phyloP scores from a whole-genome alignment of 345 rosid genomes.

The Schrenkiella parvula region DNA sequence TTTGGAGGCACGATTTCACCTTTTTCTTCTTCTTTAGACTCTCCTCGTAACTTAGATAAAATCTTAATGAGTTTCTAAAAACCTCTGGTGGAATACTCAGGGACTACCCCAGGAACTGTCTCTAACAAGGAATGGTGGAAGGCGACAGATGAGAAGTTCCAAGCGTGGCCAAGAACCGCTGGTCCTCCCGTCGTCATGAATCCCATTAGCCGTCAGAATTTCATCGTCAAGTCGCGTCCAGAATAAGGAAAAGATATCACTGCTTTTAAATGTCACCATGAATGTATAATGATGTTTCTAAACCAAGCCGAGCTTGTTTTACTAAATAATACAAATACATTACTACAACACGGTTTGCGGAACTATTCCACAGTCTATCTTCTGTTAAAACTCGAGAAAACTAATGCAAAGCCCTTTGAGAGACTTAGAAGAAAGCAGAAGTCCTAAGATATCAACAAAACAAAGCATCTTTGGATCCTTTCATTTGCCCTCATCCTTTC shows the following conservation, averaged over 20 bases:
- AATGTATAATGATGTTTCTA: slow-evolving; percentile 8
- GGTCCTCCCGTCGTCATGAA: slow-evolving; percentile 96
- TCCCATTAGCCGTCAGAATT: slow-evolving; percentile 89
- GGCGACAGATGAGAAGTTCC: slow-evolving; percentile 87
- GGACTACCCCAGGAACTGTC: slow-evolving; percentile 68
- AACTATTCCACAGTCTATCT: slow-evolving; percentile 16
- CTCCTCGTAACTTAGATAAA: neutral
- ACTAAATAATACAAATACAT: slow-evolving; percentile 25
- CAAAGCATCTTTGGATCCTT: slow-evolving; percentile 2
- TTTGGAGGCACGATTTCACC: slow-evolving; percentile 62
- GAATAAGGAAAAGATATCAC: slow-evolving; percentile 13
- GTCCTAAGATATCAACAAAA: slow-evolving; percentile 28
- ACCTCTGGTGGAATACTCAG: slow-evolving; percentile 34
- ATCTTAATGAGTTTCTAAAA: neutral
- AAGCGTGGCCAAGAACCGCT: slow-evolving; percentile 97
- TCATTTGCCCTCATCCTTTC: slow-evolving; percentile 34
- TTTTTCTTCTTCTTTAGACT: neutral
- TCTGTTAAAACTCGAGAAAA: slow-evolving; percentile 15
- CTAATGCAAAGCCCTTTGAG: slow-evolving; percentile 5
- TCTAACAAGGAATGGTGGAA: slow-evolving; percentile 73
- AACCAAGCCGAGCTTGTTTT: slow-evolving; percentile 18
- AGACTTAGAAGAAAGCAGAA: slow-evolving; percentile 3
- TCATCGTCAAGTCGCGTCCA: slow-evolving; percentile 53
- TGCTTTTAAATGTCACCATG: neutral
- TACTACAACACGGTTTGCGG: slow-evolving; percentile 27